These are phyloP conservation scores for Brettanomyces sp. DNA, from an alignment of 805 yeast genomes.

Conservation along the genomic window DNA sequence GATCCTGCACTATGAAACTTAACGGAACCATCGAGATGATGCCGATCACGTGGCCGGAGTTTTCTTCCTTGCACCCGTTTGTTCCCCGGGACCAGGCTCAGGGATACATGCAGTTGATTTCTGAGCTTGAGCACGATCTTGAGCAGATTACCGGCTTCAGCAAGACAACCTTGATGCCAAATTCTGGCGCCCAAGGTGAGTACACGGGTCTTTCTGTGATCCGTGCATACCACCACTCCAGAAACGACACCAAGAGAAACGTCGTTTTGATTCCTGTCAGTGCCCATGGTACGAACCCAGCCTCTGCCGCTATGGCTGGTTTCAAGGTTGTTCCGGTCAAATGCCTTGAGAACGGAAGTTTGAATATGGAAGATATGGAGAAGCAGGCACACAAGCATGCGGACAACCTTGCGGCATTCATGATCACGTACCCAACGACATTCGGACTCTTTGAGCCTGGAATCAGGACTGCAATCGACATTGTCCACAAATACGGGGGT, in stretches of 20 bases:
- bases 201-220: constrained; percentile 89
- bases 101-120: constrained; percentile 72
- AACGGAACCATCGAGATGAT: constrained; percentile 94
- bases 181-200: constrained; percentile 98
- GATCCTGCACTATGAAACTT: constrained; percentile 97
- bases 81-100: constrained; percentile 82
- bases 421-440: constrained; percentile 97
- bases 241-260: constrained; percentile 66
- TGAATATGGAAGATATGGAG: constrained; percentile 69
- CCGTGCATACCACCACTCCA: constrained; percentile 52
- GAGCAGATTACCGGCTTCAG: constrained; percentile 90
- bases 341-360: constrained; percentile 77
- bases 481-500: constrained; percentile 81
- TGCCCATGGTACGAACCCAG: constrained; percentile 98
- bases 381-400: constrained; percentile 63
- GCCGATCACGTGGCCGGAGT: constrained; percentile 92
- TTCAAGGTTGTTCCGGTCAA: constrained; percentile 88
- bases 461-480: constrained; percentile 74
- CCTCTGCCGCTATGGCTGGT: constrained; percentile 97
- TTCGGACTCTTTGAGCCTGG: constrained; percentile 95
- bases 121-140: constrained; percentile 73
- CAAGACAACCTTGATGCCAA: constrained; percentile 88
- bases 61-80: constrained; percentile 83
- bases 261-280: constrained; percentile 92
- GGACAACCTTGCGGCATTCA: constrained; percentile 72